Evolutionary conservation across 2,329 filamentous ascomycete species (phyloP), one percentile per base, ranked within the genome.

Genomic region (Chaetomium globosum): DNA sequence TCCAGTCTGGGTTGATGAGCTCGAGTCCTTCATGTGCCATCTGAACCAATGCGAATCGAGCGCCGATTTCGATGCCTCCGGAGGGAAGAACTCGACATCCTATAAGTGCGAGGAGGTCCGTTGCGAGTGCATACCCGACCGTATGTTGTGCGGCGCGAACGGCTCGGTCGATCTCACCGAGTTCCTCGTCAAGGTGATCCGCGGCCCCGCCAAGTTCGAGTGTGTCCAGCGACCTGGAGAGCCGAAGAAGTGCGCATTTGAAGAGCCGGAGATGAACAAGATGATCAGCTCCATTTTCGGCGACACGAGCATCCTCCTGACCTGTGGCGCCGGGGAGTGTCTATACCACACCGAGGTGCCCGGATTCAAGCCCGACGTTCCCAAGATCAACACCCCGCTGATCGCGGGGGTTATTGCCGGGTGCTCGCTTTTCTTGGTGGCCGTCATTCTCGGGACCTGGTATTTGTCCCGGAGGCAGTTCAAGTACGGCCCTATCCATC

Each of bases 1-100:
- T 46, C n/a, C n/a, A 93, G 90, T 99, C 79, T 99, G 95, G 94
- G 92, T 99, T 56, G 93, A 96, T 72, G 86, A 94, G 71, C 83
- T 86, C 68, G 95, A 99, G 79, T 98, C 95, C 1, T 99, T 99
- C 81, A 99, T 96, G 78, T 99, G 96, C 80, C 88, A 90, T 68
- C 82, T 99, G 65, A 87, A 92, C 73, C 89, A 89, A 19, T 99
- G 95, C 80, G 79, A 85, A 19, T 95, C 91, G 73, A 84, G 79
- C 59, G 87, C 89, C 75, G 84, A 90, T 63, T 90, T 89, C 69
- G 84, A 90, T 64, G 89, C 88, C 66, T 84, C 86, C 62, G 84
- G 88, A 39, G 80, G 85, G 60, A 85, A 86, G 72, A 99, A 99
- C 78, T 88, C 85, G 63, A 98, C 94, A 1, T 85, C 83, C 59